Evolutionary conservation across 2,329 filamentous ascomycete species (phyloP).

Genomic region (Immersiporthe knoxdaviesiana): DNA sequence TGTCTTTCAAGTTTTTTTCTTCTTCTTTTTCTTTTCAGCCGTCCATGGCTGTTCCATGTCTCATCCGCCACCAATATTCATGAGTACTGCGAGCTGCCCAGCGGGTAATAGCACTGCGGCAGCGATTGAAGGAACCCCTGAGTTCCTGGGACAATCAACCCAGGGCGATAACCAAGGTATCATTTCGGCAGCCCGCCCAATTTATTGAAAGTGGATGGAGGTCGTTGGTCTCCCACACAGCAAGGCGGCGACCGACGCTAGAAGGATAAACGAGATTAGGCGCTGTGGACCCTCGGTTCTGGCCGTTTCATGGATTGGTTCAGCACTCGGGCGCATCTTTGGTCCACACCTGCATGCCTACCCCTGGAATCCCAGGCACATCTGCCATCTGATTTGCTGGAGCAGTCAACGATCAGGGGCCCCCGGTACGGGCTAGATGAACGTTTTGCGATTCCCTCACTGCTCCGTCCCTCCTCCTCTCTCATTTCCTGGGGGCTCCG

Average conservation of each 20-base stretch:
- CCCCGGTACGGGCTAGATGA: constrained; percentile 25
- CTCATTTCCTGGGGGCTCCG: constrained; percentile 29
- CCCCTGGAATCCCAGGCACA: constrained; percentile 28
- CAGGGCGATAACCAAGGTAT: constrained; percentile 11
- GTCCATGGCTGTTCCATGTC: background rate
- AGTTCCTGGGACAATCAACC: constrained; percentile 15
- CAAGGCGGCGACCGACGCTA: constrained; percentile 28
- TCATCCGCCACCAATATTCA: constrained; percentile 1
- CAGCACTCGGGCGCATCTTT: constrained; percentile 25
- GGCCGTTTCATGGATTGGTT: constrained; percentile 24
- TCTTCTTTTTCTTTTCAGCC: background rate
- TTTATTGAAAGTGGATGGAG: constrained; percentile 29
- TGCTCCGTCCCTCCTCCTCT: constrained; percentile 27
- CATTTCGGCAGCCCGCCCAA: constrained; percentile 29
- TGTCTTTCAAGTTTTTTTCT: background rate
- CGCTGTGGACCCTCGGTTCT: constrained; percentile 22
- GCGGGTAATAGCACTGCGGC: background rate
- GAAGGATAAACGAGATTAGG: constrained; percentile 26
- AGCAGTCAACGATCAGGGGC: constrained; percentile 23
- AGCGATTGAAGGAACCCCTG: constrained; percentile 3
- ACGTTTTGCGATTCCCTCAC: constrained; percentile 25
- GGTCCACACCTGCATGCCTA: constrained; percentile 24
- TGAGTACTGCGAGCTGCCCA: background rate
- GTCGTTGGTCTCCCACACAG: constrained; percentile 20
- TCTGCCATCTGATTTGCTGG: constrained; percentile 27